Percentiles rank a stretch among this genome's conserved stretches.
These are phyloP conservation scores for Cadophora malorum DNA, from an alignment of 2,329 filamentous ascomycete species.

Conservation along the genomic window DNA sequence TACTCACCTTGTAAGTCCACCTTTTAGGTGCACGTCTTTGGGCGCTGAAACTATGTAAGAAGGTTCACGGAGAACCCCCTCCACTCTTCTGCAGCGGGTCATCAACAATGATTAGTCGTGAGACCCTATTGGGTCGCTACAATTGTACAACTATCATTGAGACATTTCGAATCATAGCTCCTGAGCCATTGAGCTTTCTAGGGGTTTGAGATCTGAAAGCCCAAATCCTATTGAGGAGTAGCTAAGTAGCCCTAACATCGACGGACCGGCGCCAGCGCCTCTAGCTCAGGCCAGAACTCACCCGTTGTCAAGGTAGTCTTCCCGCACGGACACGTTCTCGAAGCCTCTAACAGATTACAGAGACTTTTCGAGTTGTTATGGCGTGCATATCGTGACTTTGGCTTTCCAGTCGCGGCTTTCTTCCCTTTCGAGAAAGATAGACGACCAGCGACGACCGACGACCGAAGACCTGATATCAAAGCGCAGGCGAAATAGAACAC, in stretches of 20 bases:
- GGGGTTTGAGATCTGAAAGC: conserved; percentile 1
- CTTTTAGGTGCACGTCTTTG: background rate
- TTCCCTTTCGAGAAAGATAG: background rate
- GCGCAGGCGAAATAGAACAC: background rate
- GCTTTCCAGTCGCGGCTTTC: background rate
- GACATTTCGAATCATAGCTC: background rate
- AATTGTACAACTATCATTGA: background rate
- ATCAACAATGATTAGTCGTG: background rate
- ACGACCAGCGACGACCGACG: conserved; percentile 8
- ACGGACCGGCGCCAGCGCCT: background rate
- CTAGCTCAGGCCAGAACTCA: conserved; percentile 3
- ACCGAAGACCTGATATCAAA: conserved; percentile 4
- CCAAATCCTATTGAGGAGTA: background rate
- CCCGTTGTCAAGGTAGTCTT: background rate
- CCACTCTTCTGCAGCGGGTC: background rate
- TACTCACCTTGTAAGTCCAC: background rate
- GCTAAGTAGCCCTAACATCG: background rate
- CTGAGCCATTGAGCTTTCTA: background rate
- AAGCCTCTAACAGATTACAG: background rate
- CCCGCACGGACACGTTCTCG: conserved; percentile 2
- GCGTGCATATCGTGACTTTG: background rate
- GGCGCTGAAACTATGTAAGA: background rate
- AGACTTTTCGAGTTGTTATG: background rate
- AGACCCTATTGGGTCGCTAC: background rate
- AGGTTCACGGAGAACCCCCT: background rate